Percentiles rank a stretch among this genome's conserved stretches.
phyloP scores from a whole-genome alignment of 2,329 filamentous ascomycete species.

The Penicillium hordei region DNA sequence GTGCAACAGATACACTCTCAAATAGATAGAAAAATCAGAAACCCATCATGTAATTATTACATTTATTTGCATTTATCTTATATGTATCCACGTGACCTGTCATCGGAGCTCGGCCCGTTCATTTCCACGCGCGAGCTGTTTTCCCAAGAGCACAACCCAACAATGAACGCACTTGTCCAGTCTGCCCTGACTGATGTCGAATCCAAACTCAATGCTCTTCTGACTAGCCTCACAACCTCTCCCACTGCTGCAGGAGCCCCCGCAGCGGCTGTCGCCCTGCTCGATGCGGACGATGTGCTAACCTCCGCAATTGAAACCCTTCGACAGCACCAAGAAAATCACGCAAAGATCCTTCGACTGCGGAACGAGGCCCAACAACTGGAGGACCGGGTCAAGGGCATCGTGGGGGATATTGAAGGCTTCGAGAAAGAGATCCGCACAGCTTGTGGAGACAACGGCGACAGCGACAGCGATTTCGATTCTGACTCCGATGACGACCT shows the following conservation, averaged over 20 bases:
- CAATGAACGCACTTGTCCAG: constrained; percentile 44
- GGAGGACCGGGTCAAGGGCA: constrained; percentile 43
- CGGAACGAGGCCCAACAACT: constrained; percentile 42
- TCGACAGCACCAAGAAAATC: constrained; percentile 47
- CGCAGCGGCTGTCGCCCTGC: constrained; percentile 40
- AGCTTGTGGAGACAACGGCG: constrained; percentile 34
- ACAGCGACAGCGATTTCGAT: constrained; percentile 34
- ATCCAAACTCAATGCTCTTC: constrained; percentile 43
- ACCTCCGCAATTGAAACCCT: constrained; percentile 44
- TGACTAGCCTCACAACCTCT: constrained; percentile 44
- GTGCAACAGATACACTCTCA: background rate
- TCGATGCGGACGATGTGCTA: constrained; percentile 45
- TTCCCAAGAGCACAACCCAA: constrained; percentile 10
- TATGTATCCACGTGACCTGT: constrained; percentile 3
- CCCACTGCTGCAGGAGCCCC: constrained; percentile 47
- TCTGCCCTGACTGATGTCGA: constrained; percentile 43
- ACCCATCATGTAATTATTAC: background rate
- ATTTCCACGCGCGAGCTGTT: background rate
- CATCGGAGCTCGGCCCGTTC: constrained; percentile 1
- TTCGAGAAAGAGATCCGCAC: constrained; percentile 43
- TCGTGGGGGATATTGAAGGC: constrained; percentile 41
- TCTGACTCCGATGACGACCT: constrained; percentile 23
- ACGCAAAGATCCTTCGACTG: constrained; percentile 42
- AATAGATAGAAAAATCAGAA: background rate
- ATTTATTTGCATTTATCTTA: background rate